phyloP scores from a whole-genome alignment of 495 filamentous ascomycete species.

The Penicillium waksmanii region DNA sequence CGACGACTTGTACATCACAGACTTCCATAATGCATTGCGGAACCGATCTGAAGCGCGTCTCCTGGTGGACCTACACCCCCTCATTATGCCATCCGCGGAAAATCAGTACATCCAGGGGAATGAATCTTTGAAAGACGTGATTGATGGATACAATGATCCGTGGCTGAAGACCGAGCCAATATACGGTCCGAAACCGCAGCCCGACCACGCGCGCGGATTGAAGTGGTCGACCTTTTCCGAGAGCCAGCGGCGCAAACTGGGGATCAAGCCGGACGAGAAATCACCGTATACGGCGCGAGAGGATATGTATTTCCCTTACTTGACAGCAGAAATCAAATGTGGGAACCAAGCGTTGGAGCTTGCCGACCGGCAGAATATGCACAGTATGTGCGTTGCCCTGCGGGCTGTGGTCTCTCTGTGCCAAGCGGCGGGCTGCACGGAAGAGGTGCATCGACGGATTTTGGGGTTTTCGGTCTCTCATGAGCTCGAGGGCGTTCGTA shows the following conservation, averaged over 20 bases:
- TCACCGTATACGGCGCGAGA: conserved; percentile 8
- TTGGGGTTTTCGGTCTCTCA: conserved; percentile 54
- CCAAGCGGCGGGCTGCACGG: conserved; percentile 17
- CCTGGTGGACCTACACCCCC: conserved; percentile 7
- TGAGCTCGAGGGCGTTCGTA: conserved; percentile 23
- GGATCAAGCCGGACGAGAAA: conserved; percentile 11
- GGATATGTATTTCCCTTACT: conserved; percentile 45
- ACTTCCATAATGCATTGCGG: conserved; percentile 5
- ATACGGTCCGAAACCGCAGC: conserved; percentile 9
- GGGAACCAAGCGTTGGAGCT: conserved; percentile 35
- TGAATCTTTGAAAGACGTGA: conserved; percentile 8
- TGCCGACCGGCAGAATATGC: conserved; percentile 41
- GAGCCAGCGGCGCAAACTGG: conserved; percentile 10
- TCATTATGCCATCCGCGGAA: conserved; percentile 9
- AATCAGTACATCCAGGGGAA: conserved; percentile 11
- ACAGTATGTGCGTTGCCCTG: conserved; percentile 37
- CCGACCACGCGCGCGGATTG: conserved; percentile 4
- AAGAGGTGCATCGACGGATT: conserved; percentile 28
- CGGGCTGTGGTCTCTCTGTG: conserved; percentile 32
- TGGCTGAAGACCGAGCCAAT: conserved; percentile 13
- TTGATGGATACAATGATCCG: conserved; percentile 10
- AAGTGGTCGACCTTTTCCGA: conserved; percentile 11
- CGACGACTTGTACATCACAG: conserved; percentile 4
- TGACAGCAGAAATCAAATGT: conserved; percentile 44
- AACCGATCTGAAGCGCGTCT: conserved; percentile 11